Conservation (phyloP, 2,329 filamentous ascomycete genomes). For the Diaporthe batatas region DNA sequence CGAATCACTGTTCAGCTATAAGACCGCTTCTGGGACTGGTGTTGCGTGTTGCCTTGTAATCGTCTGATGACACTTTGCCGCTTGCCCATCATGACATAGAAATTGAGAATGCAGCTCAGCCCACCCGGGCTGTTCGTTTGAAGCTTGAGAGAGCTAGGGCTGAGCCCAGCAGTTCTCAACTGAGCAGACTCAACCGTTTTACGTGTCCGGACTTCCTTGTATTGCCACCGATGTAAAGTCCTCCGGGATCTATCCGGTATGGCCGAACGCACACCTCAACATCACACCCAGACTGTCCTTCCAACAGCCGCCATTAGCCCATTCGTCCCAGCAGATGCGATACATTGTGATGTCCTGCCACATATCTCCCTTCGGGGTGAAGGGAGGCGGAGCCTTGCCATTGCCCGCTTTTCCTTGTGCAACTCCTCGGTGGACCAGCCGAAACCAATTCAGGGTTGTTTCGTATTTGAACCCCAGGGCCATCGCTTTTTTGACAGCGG, state of each 20-base stretch:
- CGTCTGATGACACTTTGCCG: neutral
- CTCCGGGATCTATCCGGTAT: no score
- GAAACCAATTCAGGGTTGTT: conserved; percentile 48
- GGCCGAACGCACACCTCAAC: neutral
- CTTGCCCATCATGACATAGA: neutral
- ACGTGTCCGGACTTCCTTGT: neutral
- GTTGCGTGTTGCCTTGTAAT: neutral
- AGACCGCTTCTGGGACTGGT: neutral
- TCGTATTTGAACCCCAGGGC: conserved; percentile 51
- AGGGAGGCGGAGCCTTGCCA: conserved; percentile 43
- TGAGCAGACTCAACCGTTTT: neutral
- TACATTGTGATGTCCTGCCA: conserved; percentile 47
- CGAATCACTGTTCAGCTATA: neutral
- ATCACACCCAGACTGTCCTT: neutral
- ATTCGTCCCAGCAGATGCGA: conserved; percentile 50
- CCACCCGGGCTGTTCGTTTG: neutral
- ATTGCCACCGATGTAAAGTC: no score
- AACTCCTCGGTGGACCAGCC: conserved; percentile 37
- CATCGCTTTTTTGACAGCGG: conserved; percentile 41
- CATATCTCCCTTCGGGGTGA: conserved; percentile 44
- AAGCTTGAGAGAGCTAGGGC: neutral
- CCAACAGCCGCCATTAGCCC: conserved; percentile 35
- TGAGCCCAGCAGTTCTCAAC: neutral
- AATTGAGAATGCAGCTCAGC: neutral
- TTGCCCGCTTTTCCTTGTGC: conserved; percentile 46